Evolutionary conservation across 352 stramenopile genomes (phyloP), one percentile per base, ranked within the genome.

Genomic region (Pythium aristosporum): DNA sequence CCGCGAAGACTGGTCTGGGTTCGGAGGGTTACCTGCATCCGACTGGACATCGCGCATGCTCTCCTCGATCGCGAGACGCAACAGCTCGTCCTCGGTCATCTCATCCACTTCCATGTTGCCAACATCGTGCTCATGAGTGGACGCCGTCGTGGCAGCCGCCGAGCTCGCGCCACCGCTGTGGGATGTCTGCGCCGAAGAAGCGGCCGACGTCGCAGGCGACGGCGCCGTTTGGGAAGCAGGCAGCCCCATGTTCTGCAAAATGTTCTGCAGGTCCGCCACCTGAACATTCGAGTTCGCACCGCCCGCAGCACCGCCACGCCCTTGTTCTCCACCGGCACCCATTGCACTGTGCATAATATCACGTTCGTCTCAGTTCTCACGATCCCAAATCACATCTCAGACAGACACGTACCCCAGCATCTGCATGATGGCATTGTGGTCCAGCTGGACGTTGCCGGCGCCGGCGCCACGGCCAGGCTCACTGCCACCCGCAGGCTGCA

Each of bases 351-450:
- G 57, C 15, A 58, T 9, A 43, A 13, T 3, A 53, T 55, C 21
- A 55, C 25, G 48, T 16, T 37, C 28, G 23, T 23, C 44, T 32
- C 13, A 46, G 32, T 18, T 44, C 20, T 13, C 15, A 30, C 5
- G 28, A 48, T 46, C 36, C 25, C 1, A 43, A 9, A 43, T 30
- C 23, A 3, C 18, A 28, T 36, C 28, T 10, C 25, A 18, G 2
- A 34, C 11, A 47, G 2, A n/a, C 0, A 47, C 65, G 21, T 74
- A 89, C 76, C 87, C 88, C 34, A 96, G 80, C 82, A 96, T 94
- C 69, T 96, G 87, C 87, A 96, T 94, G 71, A 96, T 94, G 47
- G 87, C 85, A 68, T 94, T 96, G 69, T 95, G 87, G 69, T 97
- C 88, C 12, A 96, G 64, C 71, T 93, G 87, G 21, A 90, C 79